Evolutionary conservation across 257 asterid genomes (phyloP), one percentile per base, ranked within the genome.

Genomic region (Jacaranda mimosifolia): DNA sequence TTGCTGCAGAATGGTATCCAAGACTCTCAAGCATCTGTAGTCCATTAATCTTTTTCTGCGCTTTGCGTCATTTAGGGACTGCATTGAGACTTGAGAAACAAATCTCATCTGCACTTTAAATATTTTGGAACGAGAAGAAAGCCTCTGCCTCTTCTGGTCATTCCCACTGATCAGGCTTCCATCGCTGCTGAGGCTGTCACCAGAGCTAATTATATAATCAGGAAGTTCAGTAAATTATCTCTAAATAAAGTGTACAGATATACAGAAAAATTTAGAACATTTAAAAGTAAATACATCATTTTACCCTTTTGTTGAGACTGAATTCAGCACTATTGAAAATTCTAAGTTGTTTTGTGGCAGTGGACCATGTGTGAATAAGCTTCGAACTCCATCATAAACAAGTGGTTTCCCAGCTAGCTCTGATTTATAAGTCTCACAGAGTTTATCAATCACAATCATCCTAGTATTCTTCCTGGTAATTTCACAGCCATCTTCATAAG

Each of bases 91-190:
- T 38, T 15, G 26, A 11, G 86, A 82, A 26, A 73, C 86, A 52
- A 76, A 83, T 15, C 78, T 79, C 38, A 88, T 60, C 65, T 70
- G 68, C 62, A 86, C 82, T 66, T 40, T 81, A 57, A 84, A 86
- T 3, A 75, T 56, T 68, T 70, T 76, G 63, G 63, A 72, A 46
- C 77, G 46, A 56, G 79, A 45, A 11, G 17, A 15, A 7, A 79
- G 75, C 86, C 74, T 79, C 63, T 76, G 85, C 82, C 92, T 84
- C 84, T 88, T 86, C 36, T 68, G 79, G 77, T 82, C 92, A 76
- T 55, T 72, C 71, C 76, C 84, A 4, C 63, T 52, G 6, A 26
- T 26, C 32, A 63, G 65, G 56, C 67, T 79, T 12, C 66, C 72
- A 65, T 65, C 13, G 19, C 68, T 35, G 8, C 32, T 18, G 19